Base-by-base conservation (phyloP, 768 basidiomycete species). In the Xerocomellus intermedius region DNA sequence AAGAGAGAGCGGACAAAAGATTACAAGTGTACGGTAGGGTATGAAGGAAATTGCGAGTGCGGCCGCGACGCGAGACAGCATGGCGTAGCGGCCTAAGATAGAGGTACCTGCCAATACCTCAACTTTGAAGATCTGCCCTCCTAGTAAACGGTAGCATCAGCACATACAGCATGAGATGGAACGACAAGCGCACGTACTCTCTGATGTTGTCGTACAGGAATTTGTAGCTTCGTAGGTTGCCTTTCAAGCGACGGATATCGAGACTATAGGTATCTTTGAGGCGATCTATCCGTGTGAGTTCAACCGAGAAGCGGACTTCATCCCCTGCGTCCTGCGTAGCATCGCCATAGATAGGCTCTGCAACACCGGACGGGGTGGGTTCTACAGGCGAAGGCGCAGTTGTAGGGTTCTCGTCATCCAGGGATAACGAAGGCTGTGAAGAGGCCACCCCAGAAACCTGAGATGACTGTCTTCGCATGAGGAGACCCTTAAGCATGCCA, bases 261-360 rank as follows among this genome's bases (percentile, higher is more conserved):
- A 98, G 78, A 72, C 88, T 89, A 72, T 88, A 95, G 42, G 94
- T 91, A 67, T 92, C 91, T 61, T 87, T 91, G 64, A 98, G 79
- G 58, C 93, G 84, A 71, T 92, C 89, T 64, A 99, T 78, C 64
- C 90, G 77, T 44, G 96, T 98, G 58, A 99, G 74, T 76, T 99
- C 97, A 58, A 98, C 89, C 13, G 86, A 91, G 78, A 98, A 98
- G 62, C 91, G 85, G 62, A 99, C 93, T 83, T 98, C 97, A 63
- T 96, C 96, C 30, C 94, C 94, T 19, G 84, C 83, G 66, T 98
- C 97, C 62, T 89, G 82, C 5, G 78, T 68, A n/a, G 75, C 62
- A 53, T 91, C 91, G 14, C 95, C 95, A 64, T 96, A 98, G 21
- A 87, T 67, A 21, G 85, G 74, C 51, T 87, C 82, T n/a, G 65